Evolutionary conservation across 2,329 filamentous ascomycete species (phyloP).

Genomic region (Fusarium mundagurra): DNA sequence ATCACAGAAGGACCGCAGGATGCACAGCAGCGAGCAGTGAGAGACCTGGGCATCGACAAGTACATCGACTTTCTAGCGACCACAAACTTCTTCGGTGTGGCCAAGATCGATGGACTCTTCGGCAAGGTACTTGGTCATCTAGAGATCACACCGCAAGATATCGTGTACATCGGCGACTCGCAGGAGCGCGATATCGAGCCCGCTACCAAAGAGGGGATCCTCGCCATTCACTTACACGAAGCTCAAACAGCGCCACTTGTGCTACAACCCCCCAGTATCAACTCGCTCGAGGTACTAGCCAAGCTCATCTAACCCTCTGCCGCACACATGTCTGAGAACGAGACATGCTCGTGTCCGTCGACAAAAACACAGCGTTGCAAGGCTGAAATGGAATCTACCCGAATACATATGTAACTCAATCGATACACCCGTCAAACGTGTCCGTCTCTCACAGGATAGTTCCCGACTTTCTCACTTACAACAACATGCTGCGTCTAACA

Average conservation of each 20-base stretch:
- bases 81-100: slow-evolving; percentile 43
- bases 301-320: background rate
- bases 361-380: slow-evolving; percentile 6
- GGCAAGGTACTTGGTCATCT: slow-evolving; percentile 41
- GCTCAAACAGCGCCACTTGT: slow-evolving; percentile 2
- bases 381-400: slow-evolving; percentile 1
- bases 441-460: slow-evolving; percentile 17
- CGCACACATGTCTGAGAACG: background rate
- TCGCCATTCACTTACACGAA: slow-evolving; percentile 42
- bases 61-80: slow-evolving; percentile 47
- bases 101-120: slow-evolving; percentile 45
- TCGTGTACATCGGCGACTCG: slow-evolving; percentile 46
- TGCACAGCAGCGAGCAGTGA: slow-evolving; percentile 55
- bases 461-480: background rate
- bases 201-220: slow-evolving; percentile 41
- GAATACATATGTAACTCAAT: slow-evolving; percentile 2
- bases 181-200: slow-evolving; percentile 44
- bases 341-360: slow-evolving; percentile 3
- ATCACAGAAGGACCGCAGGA: slow-evolving; percentile 60
- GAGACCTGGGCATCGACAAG: slow-evolving; percentile 33
- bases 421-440: slow-evolving; percentile 25
- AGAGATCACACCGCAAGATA: slow-evolving; percentile 35
- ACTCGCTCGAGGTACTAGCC: slow-evolving; percentile 23
- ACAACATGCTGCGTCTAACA: slow-evolving; percentile 8
- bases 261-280: slow-evolving; percentile 13